Evolutionary conservation across 2,329 filamentous ascomycete species (phyloP).

Genomic region (Huntiella savannae): DNA sequence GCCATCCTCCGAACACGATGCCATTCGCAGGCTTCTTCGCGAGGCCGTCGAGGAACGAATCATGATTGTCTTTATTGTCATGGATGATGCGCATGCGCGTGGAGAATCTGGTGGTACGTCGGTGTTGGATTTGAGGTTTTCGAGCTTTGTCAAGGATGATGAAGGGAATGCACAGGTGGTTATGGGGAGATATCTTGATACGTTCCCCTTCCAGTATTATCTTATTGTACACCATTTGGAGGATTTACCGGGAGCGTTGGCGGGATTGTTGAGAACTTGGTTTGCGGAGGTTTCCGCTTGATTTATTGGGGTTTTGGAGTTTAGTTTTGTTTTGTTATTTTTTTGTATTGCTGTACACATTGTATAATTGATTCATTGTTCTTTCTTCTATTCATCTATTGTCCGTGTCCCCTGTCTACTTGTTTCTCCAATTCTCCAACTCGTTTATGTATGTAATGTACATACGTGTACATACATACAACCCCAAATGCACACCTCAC

Average conservation of each 20-base stretch:
- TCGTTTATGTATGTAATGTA: too few species aligned
- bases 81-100: conserved; percentile 40
- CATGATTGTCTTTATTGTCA: conserved; percentile 95
- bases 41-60: conserved; percentile 85
- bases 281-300: conserved; percentile 52
- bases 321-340: neutral
- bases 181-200: conserved; percentile 82
- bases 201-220: conserved; percentile 94
- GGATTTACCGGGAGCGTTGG: conserved; percentile 76
- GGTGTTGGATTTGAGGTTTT: conserved; percentile 77
- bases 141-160: conserved; percentile 54
- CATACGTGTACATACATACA: too few species aligned
- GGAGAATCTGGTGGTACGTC: conserved; percentile 25
- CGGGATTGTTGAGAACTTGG: conserved; percentile 83
- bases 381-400: neutral
- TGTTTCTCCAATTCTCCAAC: too few species aligned
- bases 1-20: conserved; percentile 59
- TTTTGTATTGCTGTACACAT: conserved; percentile 4
- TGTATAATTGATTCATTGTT: neutral
- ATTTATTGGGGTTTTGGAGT: neutral
- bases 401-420: too few species aligned
- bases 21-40: conserved; percentile 62
- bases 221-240: conserved; percentile 81
- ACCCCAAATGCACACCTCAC: too few species aligned
- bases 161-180: conserved; percentile 46